Conservation (phyloP, 2,329 filamentous ascomycete species). For the Phyllosticta paracitricarpa region DNA sequence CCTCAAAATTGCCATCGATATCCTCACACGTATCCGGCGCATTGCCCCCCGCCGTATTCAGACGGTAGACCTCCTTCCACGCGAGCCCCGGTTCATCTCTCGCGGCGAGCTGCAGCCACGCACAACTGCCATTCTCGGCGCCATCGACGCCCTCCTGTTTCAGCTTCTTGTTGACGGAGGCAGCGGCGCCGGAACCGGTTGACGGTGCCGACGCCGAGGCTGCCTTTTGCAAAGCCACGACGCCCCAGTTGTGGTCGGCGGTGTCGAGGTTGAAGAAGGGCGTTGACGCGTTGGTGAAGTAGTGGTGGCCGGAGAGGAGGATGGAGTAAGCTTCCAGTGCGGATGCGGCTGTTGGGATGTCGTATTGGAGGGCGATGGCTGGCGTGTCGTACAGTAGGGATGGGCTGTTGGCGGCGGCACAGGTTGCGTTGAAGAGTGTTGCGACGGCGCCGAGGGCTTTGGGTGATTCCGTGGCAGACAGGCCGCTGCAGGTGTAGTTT, state of each 20-base stretch:
- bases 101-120: slow-evolving; percentile 64
- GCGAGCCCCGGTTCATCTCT: slow-evolving; percentile 33
- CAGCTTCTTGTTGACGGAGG: neutral
- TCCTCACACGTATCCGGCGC: slow-evolving; percentile 64
- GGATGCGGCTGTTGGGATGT: slow-evolving; percentile 38
- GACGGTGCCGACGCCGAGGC: slow-evolving; percentile 52
- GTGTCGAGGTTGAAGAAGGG: slow-evolving; percentile 74
- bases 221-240: slow-evolving; percentile 55
- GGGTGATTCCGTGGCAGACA: slow-evolving; percentile 51
- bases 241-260: slow-evolving; percentile 41
- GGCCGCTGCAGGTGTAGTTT: slow-evolving; percentile 76
- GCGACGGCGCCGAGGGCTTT: slow-evolving; percentile 64
- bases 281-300: slow-evolving; percentile 60
- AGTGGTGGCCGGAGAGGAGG: slow-evolving; percentile 66
- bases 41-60: slow-evolving; percentile 74
- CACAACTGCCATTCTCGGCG: slow-evolving; percentile 50
- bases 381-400: slow-evolving; percentile 57
- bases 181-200: slow-evolving; percentile 36
- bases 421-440: slow-evolving; percentile 79
- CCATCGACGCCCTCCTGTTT: neutral
- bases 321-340: slow-evolving; percentile 47
- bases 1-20: slow-evolving; percentile 52
- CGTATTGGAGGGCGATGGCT: slow-evolving; percentile 57
- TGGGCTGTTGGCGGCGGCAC: slow-evolving; percentile 61
- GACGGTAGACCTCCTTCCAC: slow-evolving; percentile 68